Evolutionary conservation across 148 eudicot genomes (phyloP).

Genomic region (Salicornia ramosissima): DNA sequence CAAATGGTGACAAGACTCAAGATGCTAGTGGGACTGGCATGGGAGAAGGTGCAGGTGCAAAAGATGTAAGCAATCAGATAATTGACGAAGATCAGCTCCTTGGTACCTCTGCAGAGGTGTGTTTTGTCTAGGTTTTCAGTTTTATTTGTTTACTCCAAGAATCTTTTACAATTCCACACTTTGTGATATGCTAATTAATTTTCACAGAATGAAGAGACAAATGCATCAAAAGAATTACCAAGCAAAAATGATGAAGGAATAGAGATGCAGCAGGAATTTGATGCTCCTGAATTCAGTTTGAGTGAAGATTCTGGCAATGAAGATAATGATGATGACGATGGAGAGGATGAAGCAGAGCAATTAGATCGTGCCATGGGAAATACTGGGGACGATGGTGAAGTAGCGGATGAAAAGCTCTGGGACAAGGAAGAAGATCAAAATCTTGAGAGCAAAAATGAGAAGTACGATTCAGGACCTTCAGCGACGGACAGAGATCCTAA

Average conservation of each 20-base stretch:
- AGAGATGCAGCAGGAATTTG: slow-evolving; percentile 79
- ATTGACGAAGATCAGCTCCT: slow-evolving; percentile 87
- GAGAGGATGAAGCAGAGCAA: slow-evolving; percentile 46
- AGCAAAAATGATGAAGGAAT: slow-evolving; percentile 65
- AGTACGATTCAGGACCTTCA: slow-evolving; percentile 66
- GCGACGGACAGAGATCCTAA: slow-evolving; percentile 50
- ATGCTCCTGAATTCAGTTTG: slow-evolving; percentile 52
- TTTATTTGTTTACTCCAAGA: background rate
- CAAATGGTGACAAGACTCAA: slow-evolving; percentile 39
- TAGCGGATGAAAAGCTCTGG: slow-evolving; percentile 65
- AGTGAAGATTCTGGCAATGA: slow-evolving; percentile 78
- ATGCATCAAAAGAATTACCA: slow-evolving; percentile 47
- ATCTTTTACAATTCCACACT: background rate
- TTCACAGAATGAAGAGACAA: slow-evolving; percentile 60
- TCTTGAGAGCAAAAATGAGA: slow-evolving; percentile 47
- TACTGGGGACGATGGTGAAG: slow-evolving; percentile 55
- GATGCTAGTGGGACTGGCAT: slow-evolving; percentile 86
- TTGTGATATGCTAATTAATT: slow-evolving; percentile 1
- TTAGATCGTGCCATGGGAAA: slow-evolving; percentile 74
- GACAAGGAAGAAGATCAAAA: slow-evolving; percentile 68
- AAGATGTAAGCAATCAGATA: slow-evolving; percentile 90
- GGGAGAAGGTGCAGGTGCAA: slow-evolving; percentile 82
- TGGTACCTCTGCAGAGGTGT: slow-evolving; percentile 68
- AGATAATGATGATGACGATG: slow-evolving; percentile 35
- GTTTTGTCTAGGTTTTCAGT: background rate